These are phyloP conservation scores for Mrakia blollopis DNA, from an alignment of 768 basidiomycete species.

Conservation along the genomic window DNA sequence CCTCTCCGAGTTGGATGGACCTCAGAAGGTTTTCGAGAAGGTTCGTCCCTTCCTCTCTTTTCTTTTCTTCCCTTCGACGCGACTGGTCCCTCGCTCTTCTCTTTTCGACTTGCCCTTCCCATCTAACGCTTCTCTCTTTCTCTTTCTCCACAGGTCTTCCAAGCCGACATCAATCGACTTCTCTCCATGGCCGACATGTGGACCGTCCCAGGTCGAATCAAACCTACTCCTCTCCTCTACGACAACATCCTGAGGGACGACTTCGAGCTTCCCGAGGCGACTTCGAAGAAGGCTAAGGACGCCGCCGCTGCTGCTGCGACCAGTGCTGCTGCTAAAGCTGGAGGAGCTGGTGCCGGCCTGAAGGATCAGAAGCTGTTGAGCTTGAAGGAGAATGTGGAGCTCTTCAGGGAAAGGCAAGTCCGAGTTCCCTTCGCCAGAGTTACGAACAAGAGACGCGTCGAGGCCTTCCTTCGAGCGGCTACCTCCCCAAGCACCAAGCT, in stretches of 20 bases:
- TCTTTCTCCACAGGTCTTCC: slow-evolving; percentile 65
- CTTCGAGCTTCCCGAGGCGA: slow-evolving; percentile 48
- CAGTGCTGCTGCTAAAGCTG: slow-evolving; percentile 9
- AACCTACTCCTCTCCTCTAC: slow-evolving; percentile 77
- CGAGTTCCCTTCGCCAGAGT: not conserved
- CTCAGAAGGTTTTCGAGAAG: slow-evolving; percentile 76
- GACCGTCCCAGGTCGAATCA: slow-evolving; percentile 65
- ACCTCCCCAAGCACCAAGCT: not conserved
- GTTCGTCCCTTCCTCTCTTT: slow-evolving; percentile 45
- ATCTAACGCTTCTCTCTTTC: not conserved
- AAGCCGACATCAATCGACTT: slow-evolving; percentile 77
- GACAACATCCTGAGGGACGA: slow-evolving; percentile 64
- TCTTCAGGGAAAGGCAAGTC: slow-evolving; percentile 77
- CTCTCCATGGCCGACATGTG: slow-evolving; percentile 97
- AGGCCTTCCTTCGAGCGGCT: too few species aligned
- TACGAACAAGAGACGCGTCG: not conserved
- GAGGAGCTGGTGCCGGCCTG: slow-evolving; percentile 47
- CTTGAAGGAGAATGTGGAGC: slow-evolving; percentile 69
- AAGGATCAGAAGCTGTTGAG: slow-evolving; percentile 77
- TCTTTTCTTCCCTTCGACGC: not conserved
- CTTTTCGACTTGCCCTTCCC: too few species aligned
- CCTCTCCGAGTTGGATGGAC: slow-evolving; percentile 57
- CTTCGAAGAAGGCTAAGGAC: slow-evolving; percentile 34
- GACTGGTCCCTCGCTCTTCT: not conserved
- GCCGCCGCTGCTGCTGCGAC: slow-evolving; percentile 35